Evolutionary conservation across 805 yeast genomes (phyloP).

Genomic region (Wickerhamomyces ciferrii): DNA sequence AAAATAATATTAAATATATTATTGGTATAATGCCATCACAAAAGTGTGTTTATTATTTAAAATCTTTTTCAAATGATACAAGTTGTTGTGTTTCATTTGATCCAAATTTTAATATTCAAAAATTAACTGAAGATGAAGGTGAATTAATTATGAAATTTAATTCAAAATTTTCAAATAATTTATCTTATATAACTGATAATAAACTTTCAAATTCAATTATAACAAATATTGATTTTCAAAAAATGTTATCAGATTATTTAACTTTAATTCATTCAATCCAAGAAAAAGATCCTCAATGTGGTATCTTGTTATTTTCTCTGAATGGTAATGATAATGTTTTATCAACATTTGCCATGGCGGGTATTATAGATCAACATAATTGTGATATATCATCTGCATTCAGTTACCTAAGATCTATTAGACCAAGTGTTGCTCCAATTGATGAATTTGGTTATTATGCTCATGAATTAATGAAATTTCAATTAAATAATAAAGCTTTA

Average conservation of each 20-base stretch:
- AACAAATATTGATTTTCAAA: constrained; percentile 20
- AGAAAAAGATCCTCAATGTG: constrained; percentile 18
- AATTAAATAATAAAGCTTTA: constrained; percentile 12
- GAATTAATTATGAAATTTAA: constrained; percentile 20
- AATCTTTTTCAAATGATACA: constrained; percentile 19
- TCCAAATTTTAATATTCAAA: constrained; percentile 26
- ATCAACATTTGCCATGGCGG: constrained; percentile 16
- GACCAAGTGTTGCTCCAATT: constrained; percentile 20
- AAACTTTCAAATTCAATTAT: constrained; percentile 18
- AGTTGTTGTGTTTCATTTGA: constrained; percentile 27
- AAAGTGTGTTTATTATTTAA: constrained; percentile 24
- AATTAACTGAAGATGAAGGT: constrained; percentile 21
- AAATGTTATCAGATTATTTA: constrained; percentile 17
- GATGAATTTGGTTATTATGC: constrained; percentile 18
- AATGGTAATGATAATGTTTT: constrained; percentile 24
- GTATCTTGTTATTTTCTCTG: constrained; percentile 20
- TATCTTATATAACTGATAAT: constrained; percentile 14
- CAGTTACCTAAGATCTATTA: constrained; percentile 18
- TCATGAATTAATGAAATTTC: constrained; percentile 17
- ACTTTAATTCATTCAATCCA: constrained; percentile 13
- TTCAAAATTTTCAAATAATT: constrained; percentile 18
- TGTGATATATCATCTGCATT: constrained; percentile 18
- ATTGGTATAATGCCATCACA: constrained; percentile 30
- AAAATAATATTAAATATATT: constrained; percentile 34
- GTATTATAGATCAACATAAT: constrained; percentile 17